Conservation (phyloP, 2,329 filamentous ascomycete species). For the Aspergillus versicolor region DNA sequence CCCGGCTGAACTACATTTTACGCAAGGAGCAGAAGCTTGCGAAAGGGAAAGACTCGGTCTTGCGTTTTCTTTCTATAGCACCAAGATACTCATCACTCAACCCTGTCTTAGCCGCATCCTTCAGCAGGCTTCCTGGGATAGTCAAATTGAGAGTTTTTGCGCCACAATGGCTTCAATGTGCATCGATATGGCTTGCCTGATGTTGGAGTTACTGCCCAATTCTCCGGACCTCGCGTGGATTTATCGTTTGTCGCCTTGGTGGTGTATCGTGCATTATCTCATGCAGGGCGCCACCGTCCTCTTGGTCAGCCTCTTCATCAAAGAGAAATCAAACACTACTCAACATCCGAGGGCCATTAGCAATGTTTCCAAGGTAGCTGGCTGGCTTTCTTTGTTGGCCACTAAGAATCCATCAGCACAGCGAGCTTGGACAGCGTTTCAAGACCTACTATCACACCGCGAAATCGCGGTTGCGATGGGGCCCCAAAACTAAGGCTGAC, state of each 20-base stretch:
- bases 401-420: constrained; percentile 6
- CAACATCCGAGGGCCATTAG: background rate
- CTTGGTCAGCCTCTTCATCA: constrained; percentile 4
- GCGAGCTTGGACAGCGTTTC: constrained; percentile 7
- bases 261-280: constrained; percentile 41
- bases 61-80: constrained; percentile 44
- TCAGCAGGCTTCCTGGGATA: constrained; percentile 26
- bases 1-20: constrained; percentile 37
- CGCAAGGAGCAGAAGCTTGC: constrained; percentile 26
- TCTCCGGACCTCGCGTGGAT: constrained; percentile 31
- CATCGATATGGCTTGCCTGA: constrained; percentile 35
- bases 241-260: constrained; percentile 38
- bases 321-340: background rate
- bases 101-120: constrained; percentile 43
- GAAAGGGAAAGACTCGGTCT: constrained; percentile 36
- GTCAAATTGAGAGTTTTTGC: constrained; percentile 30
- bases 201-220: constrained; percentile 38
- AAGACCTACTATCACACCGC: constrained; percentile 3
- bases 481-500: constrained; percentile 1
- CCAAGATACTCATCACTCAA: constrained; percentile 43
- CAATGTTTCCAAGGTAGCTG: constrained; percentile 4
- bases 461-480: constrained; percentile 2
- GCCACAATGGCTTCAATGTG: constrained; percentile 36
- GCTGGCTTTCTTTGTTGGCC: constrained; percentile 7
- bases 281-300: constrained; percentile 37